These are phyloP conservation scores for Gossypium sturtianum DNA, from an alignment of 345 rosid species.

Conservation along the genomic window DNA sequence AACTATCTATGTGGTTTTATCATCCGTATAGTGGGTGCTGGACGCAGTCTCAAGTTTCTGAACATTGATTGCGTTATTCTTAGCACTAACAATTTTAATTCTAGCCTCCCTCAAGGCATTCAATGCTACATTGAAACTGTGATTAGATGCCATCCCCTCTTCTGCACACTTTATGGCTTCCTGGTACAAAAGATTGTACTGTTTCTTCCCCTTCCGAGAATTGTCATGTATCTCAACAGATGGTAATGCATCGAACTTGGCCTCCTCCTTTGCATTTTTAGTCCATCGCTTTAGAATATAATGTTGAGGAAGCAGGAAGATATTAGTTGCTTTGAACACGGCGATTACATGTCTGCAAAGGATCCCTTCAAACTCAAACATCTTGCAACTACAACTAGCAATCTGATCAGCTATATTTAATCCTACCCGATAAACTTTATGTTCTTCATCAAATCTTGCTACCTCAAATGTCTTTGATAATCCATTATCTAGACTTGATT, in stretches of 20 bases:
- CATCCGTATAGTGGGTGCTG: slow-evolving; percentile 13
- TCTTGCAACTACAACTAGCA: slow-evolving; percentile 29
- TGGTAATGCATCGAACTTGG: slow-evolving; percentile 13
- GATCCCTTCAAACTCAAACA: slow-evolving; percentile 30
- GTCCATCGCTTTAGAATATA: slow-evolving; percentile 30
- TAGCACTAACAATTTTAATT: slow-evolving; percentile 20
- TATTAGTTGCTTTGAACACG: slow-evolving; percentile 21
- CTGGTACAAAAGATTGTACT: slow-evolving; percentile 22
- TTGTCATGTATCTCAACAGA: slow-evolving; percentile 9
- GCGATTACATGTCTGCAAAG: slow-evolving; percentile 29
- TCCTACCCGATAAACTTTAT: slow-evolving; percentile 10
- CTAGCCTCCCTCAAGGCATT: slow-evolving; percentile 25
- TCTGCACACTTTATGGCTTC: slow-evolving; percentile 30
- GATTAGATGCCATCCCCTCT: slow-evolving; percentile 28
- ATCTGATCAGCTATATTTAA: slow-evolving; percentile 17
- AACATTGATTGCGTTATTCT: slow-evolving; percentile 22
- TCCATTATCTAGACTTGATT: slow-evolving; percentile 16
- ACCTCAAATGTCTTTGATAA: slow-evolving; percentile 16
- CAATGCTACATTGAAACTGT: slow-evolving; percentile 16
- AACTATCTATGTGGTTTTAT: not conserved
- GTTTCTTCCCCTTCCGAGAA: slow-evolving; percentile 17
- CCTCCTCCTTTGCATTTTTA: slow-evolving; percentile 22
- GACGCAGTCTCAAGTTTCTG: slow-evolving; percentile 16
- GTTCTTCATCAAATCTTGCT: slow-evolving; percentile 29
- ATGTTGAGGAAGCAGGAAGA: slow-evolving; percentile 21